These are phyloP conservation scores for Yarrowia galli DNA, from an alignment of 1,139 yeast species.

Conservation along the genomic window DNA sequence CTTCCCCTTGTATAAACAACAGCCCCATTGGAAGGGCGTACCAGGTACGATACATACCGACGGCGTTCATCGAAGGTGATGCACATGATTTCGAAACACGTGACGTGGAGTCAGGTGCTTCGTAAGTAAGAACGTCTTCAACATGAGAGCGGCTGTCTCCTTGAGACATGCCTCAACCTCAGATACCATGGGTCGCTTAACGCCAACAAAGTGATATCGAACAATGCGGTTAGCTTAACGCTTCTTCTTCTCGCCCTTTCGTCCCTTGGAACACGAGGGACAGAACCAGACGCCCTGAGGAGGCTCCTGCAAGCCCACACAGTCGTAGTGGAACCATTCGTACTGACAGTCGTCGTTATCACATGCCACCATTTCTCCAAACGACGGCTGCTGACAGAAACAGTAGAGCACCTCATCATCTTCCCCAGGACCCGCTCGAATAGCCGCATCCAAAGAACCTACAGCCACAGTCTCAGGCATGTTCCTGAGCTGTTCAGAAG, in stretches of 20 bases:
- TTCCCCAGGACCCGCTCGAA: constrained; percentile 62
- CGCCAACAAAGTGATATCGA: too few relatives aligned
- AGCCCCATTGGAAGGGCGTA: not conserved
- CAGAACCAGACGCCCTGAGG: constrained; percentile 56
- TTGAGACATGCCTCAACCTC: too few relatives aligned
- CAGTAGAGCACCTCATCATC: constrained; percentile 76
- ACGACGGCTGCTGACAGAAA: constrained; percentile 82
- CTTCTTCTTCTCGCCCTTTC: constrained; percentile 42
- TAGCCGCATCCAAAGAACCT: constrained; percentile 56
- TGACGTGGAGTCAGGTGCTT: not conserved
- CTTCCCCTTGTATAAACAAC: not conserved
- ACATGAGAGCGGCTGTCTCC: not conserved
- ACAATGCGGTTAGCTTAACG: constrained; percentile 9
- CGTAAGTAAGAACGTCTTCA: not conserved
- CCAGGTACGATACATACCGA: too few relatives aligned
- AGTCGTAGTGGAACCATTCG: constrained; percentile 84
- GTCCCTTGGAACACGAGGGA: constrained; percentile 49
- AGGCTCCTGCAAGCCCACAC: constrained; percentile 71
- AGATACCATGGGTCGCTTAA: too few relatives aligned
- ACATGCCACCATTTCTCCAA: constrained; percentile 93
- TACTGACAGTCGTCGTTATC: constrained; percentile 80
- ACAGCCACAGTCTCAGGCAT: constrained; percentile 31
- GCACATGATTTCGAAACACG: not conserved
- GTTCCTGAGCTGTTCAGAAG: constrained; percentile 50
- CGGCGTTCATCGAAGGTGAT: too few relatives aligned